Base-by-base conservation (phyloP, 768 basidiomycete species). In the Kwoniella botswanensis region DNA sequence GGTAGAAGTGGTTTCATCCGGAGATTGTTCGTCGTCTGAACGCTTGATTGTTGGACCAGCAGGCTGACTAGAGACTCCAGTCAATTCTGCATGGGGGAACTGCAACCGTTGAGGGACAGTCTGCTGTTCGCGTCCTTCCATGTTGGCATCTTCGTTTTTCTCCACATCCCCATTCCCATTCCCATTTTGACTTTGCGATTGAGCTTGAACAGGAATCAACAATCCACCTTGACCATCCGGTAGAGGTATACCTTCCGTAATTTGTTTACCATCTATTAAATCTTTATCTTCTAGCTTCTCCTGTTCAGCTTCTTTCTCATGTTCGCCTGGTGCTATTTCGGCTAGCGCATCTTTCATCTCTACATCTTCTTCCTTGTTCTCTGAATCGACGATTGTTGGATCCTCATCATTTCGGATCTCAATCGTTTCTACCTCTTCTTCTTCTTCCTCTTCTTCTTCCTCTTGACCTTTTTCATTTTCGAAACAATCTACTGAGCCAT, bases 151-250 rank as follows among this genome's bases (percentile, higher is more conserved):
- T 55, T 17, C 46, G 12, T 18, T 18, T 18, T 50, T 18, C 18
- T 50, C 46, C 46, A 15, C 46, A 13, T 50, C 17, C 46, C 46
- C 18, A 17, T 50, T 10, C 15, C 46, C 46, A 50, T 18, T 18
- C 18, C 18, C 46, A 50, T 18, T 50, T 15, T 13, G 3, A 3
- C 13, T 15, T 4, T 50, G 46, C 17, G 12, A 13, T 18, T 50
- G 46, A 50, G 46, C 2, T n/a, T 61, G 46, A 43, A 18, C 44
- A 17, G 55, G 65, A 59, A 17, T 11, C 22, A 22, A 15, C 41
- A 12, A 42, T 50, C 75, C 75, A 17, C 75, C 72, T 57, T 59
- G 56, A 7, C 75, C 75, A 65, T 76, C 75, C 10, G 75, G 43
- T 35, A 66, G n/a, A 7, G 75, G 75, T 52, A n/a, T 29, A 18